Evolutionary conservation across 2,329 filamentous ascomycete genomes (phyloP), one percentile per base, ranked within the genome.

Genomic region (Sphaerulina populicola): DNA sequence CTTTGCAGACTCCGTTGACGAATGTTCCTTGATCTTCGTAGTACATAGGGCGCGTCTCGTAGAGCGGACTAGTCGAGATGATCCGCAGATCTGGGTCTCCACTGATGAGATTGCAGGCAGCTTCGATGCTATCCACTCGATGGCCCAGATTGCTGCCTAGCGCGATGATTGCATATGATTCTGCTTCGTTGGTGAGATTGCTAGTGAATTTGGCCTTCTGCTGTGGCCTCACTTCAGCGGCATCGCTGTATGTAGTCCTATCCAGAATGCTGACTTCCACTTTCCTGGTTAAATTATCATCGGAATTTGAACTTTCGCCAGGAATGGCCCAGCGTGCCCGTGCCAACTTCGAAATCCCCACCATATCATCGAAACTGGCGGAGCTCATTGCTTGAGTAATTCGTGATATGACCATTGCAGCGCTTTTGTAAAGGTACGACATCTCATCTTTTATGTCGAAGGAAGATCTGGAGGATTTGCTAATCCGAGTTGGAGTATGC

Each of bases 41-140:
- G 69, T 98, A 98, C 93, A 98, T 98, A 18, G 93, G 88, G 61
- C 88, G 82, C 3, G 91, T 98, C 72, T 97, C 89, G 79, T 93
- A 98, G 2, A 98, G 74, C 55, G 82, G 85, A 68, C 91, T 97
- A 0, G 91, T 95, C 61, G 83, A 77, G 62, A 81, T 77, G 36
- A 98, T 78, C 47, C 71, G 79, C 64, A 97, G 88, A 31, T 81
- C 82, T 18, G 80, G 75, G 40, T 75, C 59, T 1, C 56, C 72
- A 57, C 86, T 81, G 81, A 98, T 88, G 65, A 85, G 79, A 40
- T 74, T 75, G 66, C 89, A 90, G 0, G 93, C 91, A 62, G 78
- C 76, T 68, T 96, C 89, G 58, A 98, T 94, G 79, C 85, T 86
- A 38, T 76, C 78, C 46, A 95, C 77, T 38, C 90, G 83, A 66